phyloP scores from a whole-genome alignment of 768 basidiomycete genomes.

The Pleurotus cornucopiae region DNA sequence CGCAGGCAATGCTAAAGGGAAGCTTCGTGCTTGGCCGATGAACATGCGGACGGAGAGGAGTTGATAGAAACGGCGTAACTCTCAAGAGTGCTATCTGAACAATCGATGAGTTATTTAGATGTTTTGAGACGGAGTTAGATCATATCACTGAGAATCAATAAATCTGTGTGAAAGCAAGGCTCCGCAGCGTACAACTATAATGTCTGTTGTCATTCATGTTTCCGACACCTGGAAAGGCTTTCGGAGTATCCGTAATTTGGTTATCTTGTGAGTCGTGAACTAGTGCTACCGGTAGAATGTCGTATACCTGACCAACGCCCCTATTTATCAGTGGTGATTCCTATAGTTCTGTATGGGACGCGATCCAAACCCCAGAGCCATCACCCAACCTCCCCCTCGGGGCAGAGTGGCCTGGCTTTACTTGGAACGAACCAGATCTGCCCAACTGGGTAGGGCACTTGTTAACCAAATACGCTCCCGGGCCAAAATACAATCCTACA shows the following conservation, averaged over 20 bases:
- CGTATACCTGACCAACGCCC: background rate
- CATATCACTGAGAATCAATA: too few species aligned
- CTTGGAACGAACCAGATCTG: constrained; percentile 39
- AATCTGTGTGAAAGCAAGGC: too few species aligned
- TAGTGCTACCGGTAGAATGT: too few species aligned
- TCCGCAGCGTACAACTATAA: background rate
- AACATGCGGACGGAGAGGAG: constrained; percentile 45
- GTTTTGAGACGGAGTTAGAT: too few species aligned
- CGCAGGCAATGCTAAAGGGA: constrained; percentile 36
- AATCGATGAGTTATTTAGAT: too few species aligned
- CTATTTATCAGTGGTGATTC: constrained; percentile 53
- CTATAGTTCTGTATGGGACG: constrained; percentile 41
- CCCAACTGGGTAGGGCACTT: constrained; percentile 66
- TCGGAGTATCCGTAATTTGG: background rate
- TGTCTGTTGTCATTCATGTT: background rate
- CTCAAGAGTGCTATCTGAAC: too few species aligned
- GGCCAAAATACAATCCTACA: constrained; percentile 27
- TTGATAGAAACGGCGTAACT: background rate
- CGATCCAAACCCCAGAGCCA: constrained; percentile 23
- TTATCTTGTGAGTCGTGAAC: background rate
- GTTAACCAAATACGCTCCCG: constrained; percentile 38
- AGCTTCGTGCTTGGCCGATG: constrained; percentile 52
- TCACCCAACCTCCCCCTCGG: constrained; percentile 43
- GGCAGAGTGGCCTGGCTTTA: constrained; percentile 42
- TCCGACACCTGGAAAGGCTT: background rate